Evolutionary conservation across 73 alveolate genomes (phyloP).

Genomic region (Blepharisma japonicum): DNA sequence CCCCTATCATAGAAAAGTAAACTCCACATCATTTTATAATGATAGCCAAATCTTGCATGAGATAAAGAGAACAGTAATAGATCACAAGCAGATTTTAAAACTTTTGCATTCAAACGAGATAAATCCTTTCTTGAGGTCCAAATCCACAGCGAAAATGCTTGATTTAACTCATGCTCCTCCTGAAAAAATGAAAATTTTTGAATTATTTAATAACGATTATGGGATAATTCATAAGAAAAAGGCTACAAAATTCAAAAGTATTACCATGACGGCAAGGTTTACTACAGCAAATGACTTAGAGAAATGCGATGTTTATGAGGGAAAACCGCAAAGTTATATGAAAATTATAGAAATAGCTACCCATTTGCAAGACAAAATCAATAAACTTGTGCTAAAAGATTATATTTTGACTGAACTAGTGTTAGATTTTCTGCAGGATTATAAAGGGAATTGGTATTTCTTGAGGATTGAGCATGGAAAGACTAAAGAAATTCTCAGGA

Average conservation of each 20-base stretch:
- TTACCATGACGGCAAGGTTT: neutral
- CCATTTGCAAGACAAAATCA: neutral
- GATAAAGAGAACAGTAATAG: neutral
- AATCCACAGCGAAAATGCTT: no score
- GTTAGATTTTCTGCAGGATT: slow-evolving; percentile 11
- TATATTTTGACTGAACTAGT: neutral
- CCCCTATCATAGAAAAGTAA: no score
- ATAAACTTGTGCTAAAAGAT: neutral
- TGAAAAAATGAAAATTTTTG: neutral
- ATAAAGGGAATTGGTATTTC: neutral
- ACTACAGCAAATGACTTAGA: neutral
- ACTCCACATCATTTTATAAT: no score
- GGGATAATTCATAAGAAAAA: neutral
- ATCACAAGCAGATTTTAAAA: neutral
- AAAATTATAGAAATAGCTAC: slow-evolving; percentile 9
- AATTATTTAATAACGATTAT: neutral
- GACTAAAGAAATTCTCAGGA: neutral
- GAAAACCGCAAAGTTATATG: neutral
- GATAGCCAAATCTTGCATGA: neutral
- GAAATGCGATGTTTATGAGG: neutral
- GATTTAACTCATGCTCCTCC: neutral
- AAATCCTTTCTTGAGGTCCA: no score
- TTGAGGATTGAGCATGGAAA: slow-evolving; percentile 6
- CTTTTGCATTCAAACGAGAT: no score
- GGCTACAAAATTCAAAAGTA: neutral